Conservation (phyloP, 2,329 filamentous ascomycete genomes). For the Colletotrichum gigasporum region DNA sequence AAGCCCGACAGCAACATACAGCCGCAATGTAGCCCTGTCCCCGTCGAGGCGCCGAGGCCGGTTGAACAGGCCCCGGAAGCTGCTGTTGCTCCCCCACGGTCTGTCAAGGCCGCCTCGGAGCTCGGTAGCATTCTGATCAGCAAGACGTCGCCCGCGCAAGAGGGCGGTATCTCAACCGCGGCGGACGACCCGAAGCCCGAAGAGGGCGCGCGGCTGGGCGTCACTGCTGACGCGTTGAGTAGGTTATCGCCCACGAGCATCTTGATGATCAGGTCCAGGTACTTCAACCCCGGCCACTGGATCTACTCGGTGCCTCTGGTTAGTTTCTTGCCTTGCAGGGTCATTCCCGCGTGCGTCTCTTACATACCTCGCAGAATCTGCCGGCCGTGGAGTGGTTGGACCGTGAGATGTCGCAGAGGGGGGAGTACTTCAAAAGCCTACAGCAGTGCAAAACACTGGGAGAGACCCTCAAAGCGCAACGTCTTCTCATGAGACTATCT, state of each 20-base stretch:
- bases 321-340: no score
- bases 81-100: no score
- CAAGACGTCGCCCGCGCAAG: not conserved
- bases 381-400: constrained; percentile 50
- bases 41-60: no score
- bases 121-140: not conserved
- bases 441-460: constrained; percentile 51
- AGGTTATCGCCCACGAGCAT: not conserved
- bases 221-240: not conserved
- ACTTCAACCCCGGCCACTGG: not conserved
- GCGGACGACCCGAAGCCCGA: no score
- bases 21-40: no score
- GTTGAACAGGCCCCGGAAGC: not conserved
- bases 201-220: no score
- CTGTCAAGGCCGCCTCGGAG: no score
- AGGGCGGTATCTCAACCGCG: no score
- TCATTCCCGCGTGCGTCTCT: not conserved
- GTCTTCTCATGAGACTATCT: constrained; percentile 42
- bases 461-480: constrained; percentile 50
- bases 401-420: constrained; percentile 37
- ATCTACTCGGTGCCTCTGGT: constrained; percentile 21
- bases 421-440: constrained; percentile 43
- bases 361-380: constrained; percentile 53
- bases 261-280: constrained; percentile 18
- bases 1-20: no score